Conservation (phyloP, 345 rosid species). For the Brassica cretica region DNA sequence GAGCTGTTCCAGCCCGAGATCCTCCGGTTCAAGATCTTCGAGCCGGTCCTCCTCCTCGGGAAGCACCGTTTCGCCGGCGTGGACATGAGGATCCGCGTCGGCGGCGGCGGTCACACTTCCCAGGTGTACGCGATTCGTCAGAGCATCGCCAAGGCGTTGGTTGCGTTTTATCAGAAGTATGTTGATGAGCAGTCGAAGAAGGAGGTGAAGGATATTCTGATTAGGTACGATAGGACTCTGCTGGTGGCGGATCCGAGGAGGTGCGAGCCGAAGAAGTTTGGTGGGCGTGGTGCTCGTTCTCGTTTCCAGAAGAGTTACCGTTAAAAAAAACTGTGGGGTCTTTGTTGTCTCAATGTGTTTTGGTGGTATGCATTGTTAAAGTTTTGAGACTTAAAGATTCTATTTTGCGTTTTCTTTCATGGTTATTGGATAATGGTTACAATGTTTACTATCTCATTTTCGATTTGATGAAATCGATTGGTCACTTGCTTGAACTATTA, state of each 20-base stretch:
- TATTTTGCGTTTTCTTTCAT: no score
- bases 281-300: conserved; percentile 85
- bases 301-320: conserved; percentile 94
- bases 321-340: conserved; percentile 24
- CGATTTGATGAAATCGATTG: neutral
- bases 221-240: conserved; percentile 76
- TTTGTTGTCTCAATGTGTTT: neutral
- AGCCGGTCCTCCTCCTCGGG: conserved; percentile 74
- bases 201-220: conserved; percentile 79
- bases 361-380: neutral
- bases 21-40: conserved; percentile 78
- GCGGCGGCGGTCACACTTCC: conserved; percentile 82
- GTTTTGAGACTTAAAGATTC: neutral
- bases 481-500: neutral
- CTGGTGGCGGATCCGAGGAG: conserved; percentile 87
- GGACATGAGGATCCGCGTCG: conserved; percentile 84
- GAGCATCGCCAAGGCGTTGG: conserved; percentile 88
- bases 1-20: conserved; percentile 81
- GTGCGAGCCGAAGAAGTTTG: conserved; percentile 94
- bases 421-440: neutral
- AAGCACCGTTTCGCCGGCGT: conserved; percentile 76
- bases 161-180: conserved; percentile 76
- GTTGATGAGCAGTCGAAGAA: conserved; percentile 89
- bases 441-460: neutral
- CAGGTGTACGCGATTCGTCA: conserved; percentile 92